Percentiles rank a stretch among this genome's conserved stretches.
These are phyloP conservation scores for Tolypocladium amazonense DNA, from an alignment of 2,329 filamentous ascomycete genomes.

Conservation along the genomic window DNA sequence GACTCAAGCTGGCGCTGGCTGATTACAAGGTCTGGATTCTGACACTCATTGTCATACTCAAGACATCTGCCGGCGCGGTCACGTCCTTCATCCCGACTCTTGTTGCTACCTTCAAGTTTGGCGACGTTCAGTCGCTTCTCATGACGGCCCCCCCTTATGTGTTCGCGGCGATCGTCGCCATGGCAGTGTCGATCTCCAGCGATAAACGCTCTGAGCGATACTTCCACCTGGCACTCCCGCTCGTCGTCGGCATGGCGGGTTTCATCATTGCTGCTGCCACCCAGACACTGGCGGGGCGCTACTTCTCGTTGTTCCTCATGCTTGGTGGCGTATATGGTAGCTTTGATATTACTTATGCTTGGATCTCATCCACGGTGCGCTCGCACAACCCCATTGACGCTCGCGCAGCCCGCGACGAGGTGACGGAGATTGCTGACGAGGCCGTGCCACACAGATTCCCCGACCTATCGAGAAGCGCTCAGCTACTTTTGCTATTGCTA, in stretches of 20 bases:
- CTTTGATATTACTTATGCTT: neutral
- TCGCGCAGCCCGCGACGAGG: neutral
- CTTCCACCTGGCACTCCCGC: neutral
- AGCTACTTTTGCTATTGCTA: neutral
- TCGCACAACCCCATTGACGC: neutral
- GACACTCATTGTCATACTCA: constrained; percentile 5
- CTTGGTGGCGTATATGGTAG: neutral
- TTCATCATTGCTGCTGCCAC: neutral
- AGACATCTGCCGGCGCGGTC: constrained; percentile 6
- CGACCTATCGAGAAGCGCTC: neutral
- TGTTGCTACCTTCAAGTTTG: constrained; percentile 18
- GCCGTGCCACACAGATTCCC: neutral
- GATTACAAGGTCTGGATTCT: constrained; percentile 13
- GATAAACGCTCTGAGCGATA: neutral
- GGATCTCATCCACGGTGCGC: neutral
- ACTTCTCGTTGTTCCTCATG: neutral
- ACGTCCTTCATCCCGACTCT: constrained; percentile 5
- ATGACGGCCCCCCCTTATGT: neutral
- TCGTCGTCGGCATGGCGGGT: neutral
- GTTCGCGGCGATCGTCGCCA: neutral
- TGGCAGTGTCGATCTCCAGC: neutral
- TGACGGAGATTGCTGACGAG: neutral
- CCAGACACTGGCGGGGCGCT: neutral
- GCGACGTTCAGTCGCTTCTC: constrained; percentile 15
- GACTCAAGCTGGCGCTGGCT: constrained; percentile 14